Evolutionary conservation across 1,284 basidiomycete genomes (phyloP).

Genomic region (Microbotryum violaceum): DNA sequence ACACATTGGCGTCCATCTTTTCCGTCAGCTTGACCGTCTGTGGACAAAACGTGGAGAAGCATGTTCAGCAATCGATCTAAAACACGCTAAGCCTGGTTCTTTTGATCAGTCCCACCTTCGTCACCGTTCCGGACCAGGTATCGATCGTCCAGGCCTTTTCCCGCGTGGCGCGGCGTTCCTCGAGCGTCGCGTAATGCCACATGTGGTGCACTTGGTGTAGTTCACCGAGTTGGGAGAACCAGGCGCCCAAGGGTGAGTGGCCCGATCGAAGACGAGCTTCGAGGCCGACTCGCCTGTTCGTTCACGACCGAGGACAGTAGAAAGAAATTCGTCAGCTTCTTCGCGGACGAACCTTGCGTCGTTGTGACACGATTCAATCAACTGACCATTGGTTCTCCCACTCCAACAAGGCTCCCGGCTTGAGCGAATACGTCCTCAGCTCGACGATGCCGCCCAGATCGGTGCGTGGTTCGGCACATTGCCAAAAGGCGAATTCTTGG

Average conservation of each 20-base stretch:
- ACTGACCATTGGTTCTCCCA: slow-evolving; percentile 84
- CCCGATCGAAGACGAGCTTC: slow-evolving; percentile 31
- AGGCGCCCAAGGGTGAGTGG: slow-evolving; percentile 73
- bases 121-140: slow-evolving; percentile 54
- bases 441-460: slow-evolving; percentile 84
- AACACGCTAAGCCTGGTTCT: slow-evolving; percentile 41
- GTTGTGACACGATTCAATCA: not conserved
- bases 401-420: slow-evolving; percentile 75
- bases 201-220: slow-evolving; percentile 71
- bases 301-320: slow-evolving; percentile 35
- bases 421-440: slow-evolving; percentile 63
- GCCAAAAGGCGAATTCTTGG: slow-evolving; percentile 86
- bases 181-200: slow-evolving; percentile 85
- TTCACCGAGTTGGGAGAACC: slow-evolving; percentile 86
- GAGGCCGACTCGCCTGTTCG: slow-evolving; percentile 42
- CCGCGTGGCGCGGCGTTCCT: slow-evolving; percentile 68
- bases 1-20: slow-evolving; percentile 67
- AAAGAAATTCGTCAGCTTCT: no score
- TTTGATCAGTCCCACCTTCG: slow-evolving; percentile 54
- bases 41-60: not conserved
- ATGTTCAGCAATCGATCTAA: not conserved
- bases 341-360: no score
- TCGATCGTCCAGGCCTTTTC: slow-evolving; percentile 87
- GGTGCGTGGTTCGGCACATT: slow-evolving; percentile 72
- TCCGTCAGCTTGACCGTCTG: slow-evolving; percentile 70